Evolutionary conservation across 202 grass and related monocot genomes (phyloP).

Genomic region (Miscanthus sacchariflorus): DNA sequence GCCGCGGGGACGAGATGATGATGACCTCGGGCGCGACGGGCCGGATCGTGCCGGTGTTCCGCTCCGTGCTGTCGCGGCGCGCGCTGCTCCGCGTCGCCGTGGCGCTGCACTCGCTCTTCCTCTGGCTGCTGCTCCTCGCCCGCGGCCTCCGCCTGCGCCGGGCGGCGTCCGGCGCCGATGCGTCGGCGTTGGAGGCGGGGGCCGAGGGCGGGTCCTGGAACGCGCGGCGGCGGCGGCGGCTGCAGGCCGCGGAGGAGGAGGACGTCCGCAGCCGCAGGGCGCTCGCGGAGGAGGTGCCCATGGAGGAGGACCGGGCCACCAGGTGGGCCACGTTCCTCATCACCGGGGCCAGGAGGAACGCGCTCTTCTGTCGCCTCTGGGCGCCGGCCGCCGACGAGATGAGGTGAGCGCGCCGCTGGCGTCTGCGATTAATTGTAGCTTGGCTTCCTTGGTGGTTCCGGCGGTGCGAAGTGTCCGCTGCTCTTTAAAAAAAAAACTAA

Average conservation of each 20-base stretch:
- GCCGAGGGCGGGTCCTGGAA: background rate
- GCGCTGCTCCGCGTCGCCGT: constrained; percentile 70
- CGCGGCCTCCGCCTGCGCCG: constrained; percentile 49
- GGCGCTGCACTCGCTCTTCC: constrained; percentile 69
- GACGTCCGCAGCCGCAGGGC: constrained; percentile 64
- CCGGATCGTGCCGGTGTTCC: constrained; percentile 86
- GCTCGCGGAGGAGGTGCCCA: constrained; percentile 75
- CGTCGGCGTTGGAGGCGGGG: background rate
- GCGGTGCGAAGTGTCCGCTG: background rate
- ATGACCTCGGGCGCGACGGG: constrained; percentile 90
- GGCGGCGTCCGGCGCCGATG: background rate
- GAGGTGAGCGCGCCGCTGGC: constrained; percentile 58
- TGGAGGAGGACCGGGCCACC: constrained; percentile 54
- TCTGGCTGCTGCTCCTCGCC: constrained; percentile 78
- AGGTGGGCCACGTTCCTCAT: constrained; percentile 67
- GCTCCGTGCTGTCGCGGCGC: constrained; percentile 66
- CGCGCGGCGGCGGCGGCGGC: constrained; percentile 22
- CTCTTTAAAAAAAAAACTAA: background rate
- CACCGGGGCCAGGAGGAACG: constrained; percentile 69
- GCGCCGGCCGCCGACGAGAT: constrained; percentile 56
- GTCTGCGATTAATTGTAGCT: background rate
- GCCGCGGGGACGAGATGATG: constrained; percentile 57
- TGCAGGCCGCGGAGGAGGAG: constrained; percentile 61
- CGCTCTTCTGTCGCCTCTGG: constrained; percentile 90
- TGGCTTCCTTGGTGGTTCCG: constrained; percentile 26